Evolutionary conservation across 2,329 filamentous ascomycete species (phyloP).

Genomic region (Scorias spongiosa): DNA sequence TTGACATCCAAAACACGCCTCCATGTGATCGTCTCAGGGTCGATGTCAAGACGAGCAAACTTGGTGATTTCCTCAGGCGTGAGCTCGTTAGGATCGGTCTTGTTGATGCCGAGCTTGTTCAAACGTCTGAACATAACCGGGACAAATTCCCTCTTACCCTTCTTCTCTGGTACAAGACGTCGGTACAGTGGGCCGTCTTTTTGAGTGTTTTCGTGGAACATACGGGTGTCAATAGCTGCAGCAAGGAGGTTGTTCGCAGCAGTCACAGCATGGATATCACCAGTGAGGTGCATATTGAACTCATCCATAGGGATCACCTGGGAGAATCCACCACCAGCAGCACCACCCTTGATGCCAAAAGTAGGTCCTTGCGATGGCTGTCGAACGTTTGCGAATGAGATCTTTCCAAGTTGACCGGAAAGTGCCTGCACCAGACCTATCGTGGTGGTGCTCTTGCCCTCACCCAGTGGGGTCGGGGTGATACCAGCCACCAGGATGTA

Average conservation of each 20-base stretch:
- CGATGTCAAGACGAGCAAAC: conserved; percentile 91
- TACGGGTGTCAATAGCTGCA: conserved; percentile 90
- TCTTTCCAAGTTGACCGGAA: conserved; percentile 69
- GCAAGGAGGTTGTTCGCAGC: conserved; percentile 95
- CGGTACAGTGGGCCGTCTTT: conserved; percentile 79
- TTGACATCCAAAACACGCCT: conserved; percentile 92
- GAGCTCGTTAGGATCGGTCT: conserved; percentile 82
- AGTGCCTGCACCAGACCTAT: conserved; percentile 89
- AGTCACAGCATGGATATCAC: conserved; percentile 93
- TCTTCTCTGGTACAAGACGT: conserved; percentile 77
- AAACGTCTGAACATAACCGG: conserved; percentile 85
- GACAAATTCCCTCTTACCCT: conserved; percentile 72
- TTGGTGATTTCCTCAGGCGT: conserved; percentile 75
- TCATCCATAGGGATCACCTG: conserved; percentile 99
- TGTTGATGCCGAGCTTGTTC: conserved; percentile 90
- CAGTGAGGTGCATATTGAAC: conserved; percentile 95
- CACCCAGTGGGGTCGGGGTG: conserved; percentile 87
- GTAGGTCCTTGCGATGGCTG: conserved; percentile 96
- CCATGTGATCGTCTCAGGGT: conserved; percentile 96
- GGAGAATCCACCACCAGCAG: conserved; percentile 92
- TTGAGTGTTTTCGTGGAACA: conserved; percentile 95
- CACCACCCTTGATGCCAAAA: conserved; percentile 97
- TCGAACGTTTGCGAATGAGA: conserved; percentile 91
- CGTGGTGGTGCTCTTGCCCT: conserved; percentile 96
- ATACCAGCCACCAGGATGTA: conserved; percentile 93